Conservation (phyloP, 495 filamentous ascomycete species). For the Trichoderma asperelloides region DNA sequence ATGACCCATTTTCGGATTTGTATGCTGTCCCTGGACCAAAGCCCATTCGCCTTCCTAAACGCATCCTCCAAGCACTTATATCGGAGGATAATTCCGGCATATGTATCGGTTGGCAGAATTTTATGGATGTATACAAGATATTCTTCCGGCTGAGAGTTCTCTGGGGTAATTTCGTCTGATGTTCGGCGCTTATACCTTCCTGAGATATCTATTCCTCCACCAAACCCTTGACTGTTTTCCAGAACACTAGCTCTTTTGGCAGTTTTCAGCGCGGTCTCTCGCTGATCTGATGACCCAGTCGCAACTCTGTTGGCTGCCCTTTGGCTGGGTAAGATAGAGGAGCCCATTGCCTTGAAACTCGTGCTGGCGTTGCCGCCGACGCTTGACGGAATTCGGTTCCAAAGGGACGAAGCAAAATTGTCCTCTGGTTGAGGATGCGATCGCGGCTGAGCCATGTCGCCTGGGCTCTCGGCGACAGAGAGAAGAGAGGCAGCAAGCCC, state of each 20-base stretch:
- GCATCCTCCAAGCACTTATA: constrained; percentile 75
- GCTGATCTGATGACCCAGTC: constrained; percentile 36
- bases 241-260: constrained; percentile 40
- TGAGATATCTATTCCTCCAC: constrained; percentile 36
- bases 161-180: constrained; percentile 37
- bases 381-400: constrained; percentile 5
- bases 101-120: constrained; percentile 71
- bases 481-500: constrained; percentile 36
- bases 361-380: constrained; percentile 17
- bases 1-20: constrained; percentile 73
- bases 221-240: constrained; percentile 42
- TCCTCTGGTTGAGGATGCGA: constrained; percentile 12
- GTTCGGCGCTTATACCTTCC: constrained; percentile 44
- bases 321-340: constrained; percentile 15
- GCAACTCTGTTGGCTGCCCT: constrained; percentile 31
- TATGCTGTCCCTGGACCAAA: constrained; percentile 89
- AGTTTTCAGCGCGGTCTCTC: constrained; percentile 38
- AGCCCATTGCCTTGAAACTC: constrained; percentile 15
- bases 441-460: neutral
- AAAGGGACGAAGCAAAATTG: neutral
- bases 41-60: constrained; percentile 78
- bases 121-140: constrained; percentile 83
- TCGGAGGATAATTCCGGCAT: constrained; percentile 80
- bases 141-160: constrained; percentile 36
- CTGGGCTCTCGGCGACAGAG: constrained; percentile 17